Evolutionary conservation across 148 eudicot genomes (phyloP).

Genomic region (Dysphania ambrosioides): DNA sequence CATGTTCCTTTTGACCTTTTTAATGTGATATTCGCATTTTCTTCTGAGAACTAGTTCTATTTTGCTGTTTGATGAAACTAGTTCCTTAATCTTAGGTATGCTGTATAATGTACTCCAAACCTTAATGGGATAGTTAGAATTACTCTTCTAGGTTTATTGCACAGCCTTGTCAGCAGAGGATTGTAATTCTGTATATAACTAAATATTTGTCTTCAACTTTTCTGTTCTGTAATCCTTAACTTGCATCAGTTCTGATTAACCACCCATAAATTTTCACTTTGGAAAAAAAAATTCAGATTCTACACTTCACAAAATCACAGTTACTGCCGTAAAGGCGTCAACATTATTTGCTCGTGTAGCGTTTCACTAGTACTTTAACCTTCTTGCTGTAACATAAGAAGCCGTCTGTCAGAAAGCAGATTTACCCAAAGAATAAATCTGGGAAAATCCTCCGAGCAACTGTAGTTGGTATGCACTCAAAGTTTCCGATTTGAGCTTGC

Average conservation of each 20-base stretch:
- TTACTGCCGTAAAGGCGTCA: too few relatives aligned
- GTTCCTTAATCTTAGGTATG: not conserved
- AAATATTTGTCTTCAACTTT: not conserved
- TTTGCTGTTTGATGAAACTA: conserved; percentile 7
- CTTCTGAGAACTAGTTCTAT: not conserved
- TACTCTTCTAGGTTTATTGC: not conserved
- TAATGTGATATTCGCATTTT: not conserved
- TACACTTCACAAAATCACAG: too few relatives aligned
- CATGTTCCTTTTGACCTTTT: not conserved
- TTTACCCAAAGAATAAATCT: too few relatives aligned
- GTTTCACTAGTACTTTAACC: too few relatives aligned
- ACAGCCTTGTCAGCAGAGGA: not conserved
- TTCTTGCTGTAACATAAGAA: too few relatives aligned
- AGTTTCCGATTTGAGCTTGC: too few relatives aligned
- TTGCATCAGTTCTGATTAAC: not conserved
- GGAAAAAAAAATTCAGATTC: too few relatives aligned
- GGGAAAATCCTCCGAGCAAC: too few relatives aligned
- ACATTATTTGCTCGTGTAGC: too few relatives aligned
- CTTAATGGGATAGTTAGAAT: not conserved
- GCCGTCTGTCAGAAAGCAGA: too few relatives aligned
- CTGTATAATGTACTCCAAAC: not conserved
- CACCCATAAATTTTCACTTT: too few relatives aligned
- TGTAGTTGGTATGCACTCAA: too few relatives aligned
- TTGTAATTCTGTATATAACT: not conserved
- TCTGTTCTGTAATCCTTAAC: not conserved